A percentile compares a stretch with the other conserved stretches of the same genome.
phyloP scores from a whole-genome alignment of 306 rosid genomes.

The Betula pendula region DNA sequence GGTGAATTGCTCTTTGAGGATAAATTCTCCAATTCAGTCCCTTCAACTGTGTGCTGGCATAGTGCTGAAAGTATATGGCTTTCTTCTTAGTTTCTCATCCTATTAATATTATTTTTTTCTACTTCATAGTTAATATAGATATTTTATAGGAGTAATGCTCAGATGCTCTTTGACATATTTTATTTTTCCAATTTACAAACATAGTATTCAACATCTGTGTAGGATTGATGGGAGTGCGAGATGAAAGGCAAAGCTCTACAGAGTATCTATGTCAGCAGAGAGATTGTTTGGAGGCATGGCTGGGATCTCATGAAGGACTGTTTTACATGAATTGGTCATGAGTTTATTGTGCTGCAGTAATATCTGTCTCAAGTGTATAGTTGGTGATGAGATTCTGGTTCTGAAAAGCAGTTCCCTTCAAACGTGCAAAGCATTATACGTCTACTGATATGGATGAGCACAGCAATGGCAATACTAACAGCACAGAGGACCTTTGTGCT shows the following conservation, averaged over 20 bases:
- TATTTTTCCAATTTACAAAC: constrained; percentile 22
- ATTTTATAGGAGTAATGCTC: neutral
- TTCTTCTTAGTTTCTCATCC: constrained; percentile 19
- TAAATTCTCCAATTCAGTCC: constrained; percentile 56
- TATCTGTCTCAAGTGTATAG: neutral
- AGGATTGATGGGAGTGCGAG: constrained; percentile 37
- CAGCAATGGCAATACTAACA: neutral
- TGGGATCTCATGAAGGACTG: constrained; percentile 78
- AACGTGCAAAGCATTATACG: neutral
- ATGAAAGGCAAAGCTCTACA: constrained; percentile 10
- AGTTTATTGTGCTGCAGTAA: neutral
- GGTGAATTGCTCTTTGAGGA: constrained; percentile 88
- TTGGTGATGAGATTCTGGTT: neutral
- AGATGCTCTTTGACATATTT: neutral
- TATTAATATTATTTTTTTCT: constrained; percentile 1
- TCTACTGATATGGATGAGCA: neutral
- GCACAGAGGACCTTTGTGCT: neutral
- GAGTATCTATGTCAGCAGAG: constrained; percentile 21
- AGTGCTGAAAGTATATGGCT: constrained; percentile 29
- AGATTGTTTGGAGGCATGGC: constrained; percentile 62
- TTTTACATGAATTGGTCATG: constrained; percentile 59
- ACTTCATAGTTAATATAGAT: neutral
- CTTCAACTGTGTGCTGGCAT: constrained; percentile 71
- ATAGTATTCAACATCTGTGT: constrained; percentile 13
- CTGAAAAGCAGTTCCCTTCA: neutral